Conservation (phyloP, 306 rosid genomes). For the Gillenia trifoliata region DNA sequence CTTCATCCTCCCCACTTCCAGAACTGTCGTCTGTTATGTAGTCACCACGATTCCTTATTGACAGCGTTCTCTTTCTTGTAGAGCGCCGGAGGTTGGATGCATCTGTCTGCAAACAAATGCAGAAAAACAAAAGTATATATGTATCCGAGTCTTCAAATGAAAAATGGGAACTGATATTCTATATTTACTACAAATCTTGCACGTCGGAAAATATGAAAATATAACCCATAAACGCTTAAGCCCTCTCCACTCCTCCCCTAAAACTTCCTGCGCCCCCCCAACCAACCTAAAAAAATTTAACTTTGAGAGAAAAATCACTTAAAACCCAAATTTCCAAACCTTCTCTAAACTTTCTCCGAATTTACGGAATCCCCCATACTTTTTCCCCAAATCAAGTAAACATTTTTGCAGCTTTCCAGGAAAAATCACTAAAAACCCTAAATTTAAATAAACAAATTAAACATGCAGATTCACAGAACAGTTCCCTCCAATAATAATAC, state of each 20-base stretch:
- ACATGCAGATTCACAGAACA: background rate
- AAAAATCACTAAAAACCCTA: background rate
- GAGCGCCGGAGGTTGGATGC: constrained; percentile 71
- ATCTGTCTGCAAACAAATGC: constrained; percentile 35
- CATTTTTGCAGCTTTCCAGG: background rate
- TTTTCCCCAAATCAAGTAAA: background rate
- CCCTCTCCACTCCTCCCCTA: background rate
- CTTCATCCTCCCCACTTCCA: constrained; percentile 63
- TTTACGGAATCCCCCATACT: background rate
- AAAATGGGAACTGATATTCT: constrained; percentile 6
- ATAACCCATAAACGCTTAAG: background rate
- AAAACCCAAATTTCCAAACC: background rate
- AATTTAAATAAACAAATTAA: background rate
- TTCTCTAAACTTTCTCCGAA: background rate
- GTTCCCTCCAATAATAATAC: background rate
- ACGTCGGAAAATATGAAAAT: too few species aligned
- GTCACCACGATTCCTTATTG: constrained; percentile 37
- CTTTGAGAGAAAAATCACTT: background rate
- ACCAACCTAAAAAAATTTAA: background rate
- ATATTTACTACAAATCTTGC: background rate
- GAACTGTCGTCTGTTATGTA: constrained; percentile 45
- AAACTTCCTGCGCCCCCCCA: too few species aligned
- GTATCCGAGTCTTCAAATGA: constrained; percentile 20
- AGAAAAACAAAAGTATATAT: background rate
- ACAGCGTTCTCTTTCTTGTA: constrained; percentile 56